phyloP scores from a whole-genome alignment of 345 rosid genomes.

The Aquilaria yunnanensis region DNA sequence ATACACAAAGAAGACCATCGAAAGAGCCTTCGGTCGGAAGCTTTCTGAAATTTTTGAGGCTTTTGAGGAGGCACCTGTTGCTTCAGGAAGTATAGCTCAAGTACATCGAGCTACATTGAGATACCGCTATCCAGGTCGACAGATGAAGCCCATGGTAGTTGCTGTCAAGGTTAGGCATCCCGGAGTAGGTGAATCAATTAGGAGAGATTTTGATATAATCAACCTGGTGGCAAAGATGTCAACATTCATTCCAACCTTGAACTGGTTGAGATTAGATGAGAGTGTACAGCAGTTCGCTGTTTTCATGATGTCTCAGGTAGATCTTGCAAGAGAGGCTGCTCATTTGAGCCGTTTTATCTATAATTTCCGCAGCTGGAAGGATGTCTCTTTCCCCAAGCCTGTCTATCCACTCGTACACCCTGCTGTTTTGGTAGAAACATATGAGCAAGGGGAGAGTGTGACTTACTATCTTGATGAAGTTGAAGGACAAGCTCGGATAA shows the following conservation, averaged over 20 bases:
- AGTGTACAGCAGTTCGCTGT: constrained; percentile 92
- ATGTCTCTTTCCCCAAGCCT: constrained; percentile 98
- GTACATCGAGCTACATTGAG: constrained; percentile 85
- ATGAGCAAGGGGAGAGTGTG: constrained; percentile 93
- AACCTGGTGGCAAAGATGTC: constrained; percentile 69
- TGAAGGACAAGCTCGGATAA: constrained; percentile 56
- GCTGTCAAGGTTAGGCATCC: constrained; percentile 99
- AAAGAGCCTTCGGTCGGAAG: constrained; percentile 86
- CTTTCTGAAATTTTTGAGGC: constrained; percentile 78
- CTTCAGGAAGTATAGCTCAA: constrained; percentile 99
- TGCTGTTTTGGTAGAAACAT: constrained; percentile 89
- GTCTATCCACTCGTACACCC: constrained; percentile 95
- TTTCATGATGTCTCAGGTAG: constrained; percentile 98
- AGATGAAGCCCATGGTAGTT: constrained; percentile 59
- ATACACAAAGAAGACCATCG: constrained; percentile 71
- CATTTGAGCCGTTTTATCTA: constrained; percentile 89
- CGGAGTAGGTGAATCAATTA: constrained; percentile 86
- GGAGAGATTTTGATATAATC: constrained; percentile 79
- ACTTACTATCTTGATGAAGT: constrained; percentile 76
- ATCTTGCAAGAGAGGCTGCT: constrained; percentile 99
- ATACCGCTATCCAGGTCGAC: constrained; percentile 73
- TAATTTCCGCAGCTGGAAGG: constrained; percentile 85
- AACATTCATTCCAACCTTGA: constrained; percentile 62
- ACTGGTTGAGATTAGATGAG: constrained; percentile 95
- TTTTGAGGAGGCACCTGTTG: constrained; percentile 90